Percentiles rank a stretch among this genome's conserved stretches.
Evolutionary conservation across 176 grass and related monocot species (phyloP).

Genomic region (Phoenix dactylifera): DNA sequence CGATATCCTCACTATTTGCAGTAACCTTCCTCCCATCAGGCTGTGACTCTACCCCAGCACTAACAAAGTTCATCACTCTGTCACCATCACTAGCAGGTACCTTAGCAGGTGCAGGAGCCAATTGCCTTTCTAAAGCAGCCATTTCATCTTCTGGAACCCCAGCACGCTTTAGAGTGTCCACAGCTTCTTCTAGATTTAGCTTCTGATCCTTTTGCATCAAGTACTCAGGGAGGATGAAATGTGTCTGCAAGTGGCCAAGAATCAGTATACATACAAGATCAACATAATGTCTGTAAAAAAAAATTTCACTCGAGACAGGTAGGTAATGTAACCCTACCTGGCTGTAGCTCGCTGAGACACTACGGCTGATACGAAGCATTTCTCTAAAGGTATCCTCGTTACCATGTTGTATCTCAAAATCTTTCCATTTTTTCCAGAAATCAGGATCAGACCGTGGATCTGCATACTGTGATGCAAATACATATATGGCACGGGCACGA

Average conservation of each 20-base stretch:
- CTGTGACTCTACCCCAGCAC: conserved; percentile 56
- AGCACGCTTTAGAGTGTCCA: conserved; percentile 70
- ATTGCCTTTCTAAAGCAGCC: conserved; percentile 78
- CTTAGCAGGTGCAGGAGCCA: conserved; percentile 29
- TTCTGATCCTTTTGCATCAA: conserved; percentile 86
- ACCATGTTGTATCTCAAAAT: conserved; percentile 93
- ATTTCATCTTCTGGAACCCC: conserved; percentile 77
- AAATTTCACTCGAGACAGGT: background rate
- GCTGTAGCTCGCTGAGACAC: conserved; percentile 68
- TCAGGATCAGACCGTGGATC: conserved; percentile 75
- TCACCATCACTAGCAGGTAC: conserved; percentile 26
- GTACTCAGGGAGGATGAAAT: conserved; percentile 86
- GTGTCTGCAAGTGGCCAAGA: conserved; percentile 41
- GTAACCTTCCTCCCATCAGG: conserved; percentile 32
- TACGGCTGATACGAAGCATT: conserved; percentile 83
- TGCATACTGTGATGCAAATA: conserved; percentile 67
- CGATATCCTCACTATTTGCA: conserved; percentile 76
- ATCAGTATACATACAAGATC: conserved; percentile 3
- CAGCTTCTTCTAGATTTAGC: conserved; percentile 75
- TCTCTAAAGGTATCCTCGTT: conserved; percentile 95
- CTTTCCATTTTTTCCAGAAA: conserved; percentile 97
- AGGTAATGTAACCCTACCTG: conserved; percentile 38
- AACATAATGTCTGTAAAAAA: background rate
- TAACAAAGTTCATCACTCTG: conserved; percentile 71
- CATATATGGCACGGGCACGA: conserved; percentile 69